Evolutionary conservation across 495 filamentous ascomycete species (phyloP).

Genomic region (Elaphomyces granulatus): DNA sequence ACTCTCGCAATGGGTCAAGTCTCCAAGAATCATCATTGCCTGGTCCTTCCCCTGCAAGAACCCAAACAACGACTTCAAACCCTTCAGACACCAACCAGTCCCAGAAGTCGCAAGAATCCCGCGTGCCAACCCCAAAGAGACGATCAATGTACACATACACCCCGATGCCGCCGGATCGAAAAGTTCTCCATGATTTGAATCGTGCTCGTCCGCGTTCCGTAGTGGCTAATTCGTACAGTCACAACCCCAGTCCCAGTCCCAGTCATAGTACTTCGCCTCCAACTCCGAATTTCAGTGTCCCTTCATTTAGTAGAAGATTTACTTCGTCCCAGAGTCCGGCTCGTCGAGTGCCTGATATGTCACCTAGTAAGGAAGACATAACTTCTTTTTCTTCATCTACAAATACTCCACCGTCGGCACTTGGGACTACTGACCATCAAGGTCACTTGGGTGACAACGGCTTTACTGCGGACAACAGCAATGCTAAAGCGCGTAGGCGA

Average conservation of each 20-base stretch:
- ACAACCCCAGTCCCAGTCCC: background rate
- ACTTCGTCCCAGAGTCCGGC: no score
- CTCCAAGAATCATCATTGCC: background rate
- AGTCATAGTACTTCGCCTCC: slow-evolving; percentile 25
- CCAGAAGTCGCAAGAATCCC: background rate
- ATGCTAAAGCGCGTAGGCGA: background rate
- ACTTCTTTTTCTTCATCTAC: no score
- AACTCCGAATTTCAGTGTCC: slow-evolving; percentile 38
- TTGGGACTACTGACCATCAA: no score
- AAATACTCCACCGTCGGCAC: no score
- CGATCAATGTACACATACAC: slow-evolving; percentile 1
- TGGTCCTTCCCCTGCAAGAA: background rate
- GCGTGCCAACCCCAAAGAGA: background rate
- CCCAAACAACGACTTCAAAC: background rate
- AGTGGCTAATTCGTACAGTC: background rate
- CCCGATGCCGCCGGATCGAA: slow-evolving; percentile 1
- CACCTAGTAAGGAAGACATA: no score
- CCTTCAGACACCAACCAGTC: background rate
- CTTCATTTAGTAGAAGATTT: slow-evolving; percentile 34
- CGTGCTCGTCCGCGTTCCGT: background rate
- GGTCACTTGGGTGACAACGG: no score
- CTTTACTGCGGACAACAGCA: no score
- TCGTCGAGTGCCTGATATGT: no score
- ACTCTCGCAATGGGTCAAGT: background rate
- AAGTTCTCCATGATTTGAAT: background rate